Base-by-base conservation (phyloP, 1,284 basidiomycete species). In the Hymenochaete sp. region DNA sequence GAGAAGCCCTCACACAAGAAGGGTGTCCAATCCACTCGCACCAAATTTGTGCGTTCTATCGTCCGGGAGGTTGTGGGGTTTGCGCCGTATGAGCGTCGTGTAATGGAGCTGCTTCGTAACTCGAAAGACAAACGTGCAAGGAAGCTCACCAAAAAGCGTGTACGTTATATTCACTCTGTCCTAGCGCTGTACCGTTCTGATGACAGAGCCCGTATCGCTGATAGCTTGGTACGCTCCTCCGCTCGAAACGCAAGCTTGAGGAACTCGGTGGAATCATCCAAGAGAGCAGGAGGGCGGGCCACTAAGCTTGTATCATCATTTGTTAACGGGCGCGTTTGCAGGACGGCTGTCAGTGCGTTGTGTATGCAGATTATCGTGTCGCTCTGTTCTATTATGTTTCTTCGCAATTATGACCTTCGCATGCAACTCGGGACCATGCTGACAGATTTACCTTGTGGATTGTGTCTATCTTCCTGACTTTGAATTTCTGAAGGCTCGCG, bases 111-210 rank as follows among this genome's bases (percentile, higher is more conserved):
- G 77, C 72, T 98, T 74, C 83, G 95, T 67, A 98, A 98, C 83
- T 96, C 92, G 56, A 98, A 98, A 90, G 93, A 97, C 68, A 97
- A 97, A 81, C 95, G 93, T 73, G 93, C 93, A 52, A 79, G 90
- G 68, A 97, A 96, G 74, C 73, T 96, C 72, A 93, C 92, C 58
- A 97, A 97, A 81, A 95, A 93, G 75, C 82, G 92, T 75, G 92
- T 95, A 63, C 58, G 91, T 44, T 19, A 27, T 24, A 27, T 21
- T 44, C 47, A 38, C 48, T 7, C n/a, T 18, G 31, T 31, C 2
- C 37, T 16, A 19, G 9, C 11, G 10, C n/a, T 4, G 16, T 35
- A 10, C 14, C 28, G 14, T 33, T 9, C 14, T 37, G 25, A 27
- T 37, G 21, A 27, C 9, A 3, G 6, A 37, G n/a, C 38, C 10